Evolutionary conservation across 768 basidiomycete genomes (phyloP), one percentile per base, ranked within the genome.

Genomic region (Russula sp.): DNA sequence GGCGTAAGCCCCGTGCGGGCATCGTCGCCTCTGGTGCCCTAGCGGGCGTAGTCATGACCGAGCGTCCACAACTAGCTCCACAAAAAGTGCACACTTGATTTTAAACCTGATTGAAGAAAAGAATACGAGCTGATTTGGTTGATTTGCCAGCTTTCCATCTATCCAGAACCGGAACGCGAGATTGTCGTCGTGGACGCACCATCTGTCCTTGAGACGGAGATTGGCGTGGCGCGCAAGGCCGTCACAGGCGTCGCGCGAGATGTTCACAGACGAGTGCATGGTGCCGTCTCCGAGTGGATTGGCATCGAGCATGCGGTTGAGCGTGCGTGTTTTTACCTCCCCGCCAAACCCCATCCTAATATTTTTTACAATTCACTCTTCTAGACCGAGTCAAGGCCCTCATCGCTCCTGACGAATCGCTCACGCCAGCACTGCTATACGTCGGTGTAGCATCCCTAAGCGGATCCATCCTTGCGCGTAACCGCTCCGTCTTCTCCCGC

Each of bases 401-500:
- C 69, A 76, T 93, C 16, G 87, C 92, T 0, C 82, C 86, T 0
- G 80, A 88, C 59, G 96, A 98, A 76, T 79, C 87, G 1, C 83
- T 97, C 32, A 93, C 88, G 11, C 95, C 95, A 1, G 92, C 90
- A n/a, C 71, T 89, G 5, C 86, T 98, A 59, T 98, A 96, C 78
- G 88, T 92, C 52, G 92, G 93, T 55, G 83, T 98, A 55, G 86
- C 92, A 2, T 86, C 92, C 16, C 85, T 98, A 54, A 89, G 90
- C 4, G 92, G 90, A 1, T 94, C 94, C 62, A 88, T 98, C 70
- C 69, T 98, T 61, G 84, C 90, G 0, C 88, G 94, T 49, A 89
- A 88, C 69, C 86, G 94, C 67, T 72, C 78, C 58, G 76, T 94
- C 59, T 80, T 86, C 36, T 76, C 84, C 6, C 89, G 96, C 22